These are phyloP conservation scores for Candida ulmi DNA, from an alignment of 805 yeast species.

Conservation along the genomic window DNA sequence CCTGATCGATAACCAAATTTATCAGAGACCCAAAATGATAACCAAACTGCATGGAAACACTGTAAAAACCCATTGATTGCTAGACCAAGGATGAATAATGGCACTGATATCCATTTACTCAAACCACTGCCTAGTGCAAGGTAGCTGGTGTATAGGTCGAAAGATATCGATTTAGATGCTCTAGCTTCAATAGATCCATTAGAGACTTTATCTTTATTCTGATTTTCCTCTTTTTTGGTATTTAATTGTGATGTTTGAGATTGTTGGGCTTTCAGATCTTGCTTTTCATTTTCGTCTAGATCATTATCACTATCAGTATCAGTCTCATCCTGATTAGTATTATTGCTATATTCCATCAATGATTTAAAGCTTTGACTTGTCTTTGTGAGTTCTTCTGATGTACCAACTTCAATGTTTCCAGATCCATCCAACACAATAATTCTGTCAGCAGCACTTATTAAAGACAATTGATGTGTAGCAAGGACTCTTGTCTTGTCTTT, in stretches of 20 bases:
- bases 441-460: conserved; percentile 64
- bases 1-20: conserved; percentile 41
- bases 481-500: conserved; percentile 58
- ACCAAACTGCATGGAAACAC: conserved; percentile 63
- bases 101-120: conserved; percentile 25
- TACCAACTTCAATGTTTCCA: conserved; percentile 61
- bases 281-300: conserved; percentile 26
- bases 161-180: conserved; percentile 12
- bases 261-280: conserved; percentile 14
- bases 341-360: conserved; percentile 42
- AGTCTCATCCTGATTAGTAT: conserved; percentile 26
- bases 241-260: conserved; percentile 18
- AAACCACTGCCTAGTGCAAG: conserved; percentile 42
- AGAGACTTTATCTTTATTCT: conserved; percentile 20
- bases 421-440: conserved; percentile 59
- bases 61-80: conserved; percentile 41
- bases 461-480: conserved; percentile 80
- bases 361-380: conserved; percentile 43
- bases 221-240: conserved; percentile 19
- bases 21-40: conserved; percentile 67
- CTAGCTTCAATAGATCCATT: conserved; percentile 23
- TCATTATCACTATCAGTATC: conserved; percentile 22
- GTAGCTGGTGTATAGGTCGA: conserved; percentile 35
- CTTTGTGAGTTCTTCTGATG: conserved; percentile 44
- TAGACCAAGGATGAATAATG: conserved; percentile 19